Percentiles rank a stretch among this genome's conserved stretches.
phyloP scores from a whole-genome alignment of 148 eudicot genomes.

The Rhododendron griersonianum region DNA sequence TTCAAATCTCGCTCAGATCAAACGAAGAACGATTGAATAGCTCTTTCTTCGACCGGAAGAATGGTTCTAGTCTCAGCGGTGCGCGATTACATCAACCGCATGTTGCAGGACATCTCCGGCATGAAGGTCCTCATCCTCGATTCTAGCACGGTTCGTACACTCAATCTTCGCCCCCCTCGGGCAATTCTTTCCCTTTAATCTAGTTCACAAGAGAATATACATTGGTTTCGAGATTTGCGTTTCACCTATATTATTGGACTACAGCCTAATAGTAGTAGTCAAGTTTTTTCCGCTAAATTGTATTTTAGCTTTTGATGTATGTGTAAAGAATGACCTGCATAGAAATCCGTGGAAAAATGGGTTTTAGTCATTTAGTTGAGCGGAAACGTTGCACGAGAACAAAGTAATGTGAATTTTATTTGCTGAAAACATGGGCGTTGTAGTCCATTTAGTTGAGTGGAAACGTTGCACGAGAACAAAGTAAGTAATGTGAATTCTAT shows the following conservation, averaged over 20 bases:
- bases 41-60: background rate
- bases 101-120: constrained; percentile 89
- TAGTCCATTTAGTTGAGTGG: no score
- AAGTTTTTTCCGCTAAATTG: no score
- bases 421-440: no score
- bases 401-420: background rate
- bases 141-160: constrained; percentile 55
- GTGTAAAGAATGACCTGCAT: no score
- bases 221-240: background rate
- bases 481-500: no score
- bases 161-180: background rate
- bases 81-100: constrained; percentile 82
- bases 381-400: background rate
- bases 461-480: no score
- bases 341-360: no score
- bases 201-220: background rate
- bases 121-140: constrained; percentile 98
- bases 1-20: background rate
- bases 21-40: background rate
- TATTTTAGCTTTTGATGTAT: no score
- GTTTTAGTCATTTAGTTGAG: no score
- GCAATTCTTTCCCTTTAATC: background rate
- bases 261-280: no score
- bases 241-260: no score
- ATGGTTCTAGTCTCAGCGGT: constrained; percentile 78